Conservation (phyloP, 2,329 filamentous ascomycete species). For the Triangularia setosa region DNA sequence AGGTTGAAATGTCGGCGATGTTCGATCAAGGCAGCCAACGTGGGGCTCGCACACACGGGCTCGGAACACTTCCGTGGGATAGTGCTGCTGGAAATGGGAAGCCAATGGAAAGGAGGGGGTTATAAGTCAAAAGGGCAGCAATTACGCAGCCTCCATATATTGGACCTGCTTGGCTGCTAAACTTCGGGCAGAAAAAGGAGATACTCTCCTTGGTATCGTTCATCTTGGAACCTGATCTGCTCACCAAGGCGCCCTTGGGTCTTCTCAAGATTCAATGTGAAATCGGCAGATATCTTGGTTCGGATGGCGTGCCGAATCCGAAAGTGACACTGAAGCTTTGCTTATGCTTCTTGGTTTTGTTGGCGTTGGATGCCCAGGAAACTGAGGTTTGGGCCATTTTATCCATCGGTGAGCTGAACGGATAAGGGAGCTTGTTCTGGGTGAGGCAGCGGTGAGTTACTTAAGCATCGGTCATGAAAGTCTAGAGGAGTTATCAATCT, state of each 20-base stretch:
- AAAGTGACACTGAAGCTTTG: background rate
- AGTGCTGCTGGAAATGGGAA: background rate
- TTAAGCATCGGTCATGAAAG: no score
- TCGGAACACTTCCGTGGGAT: background rate
- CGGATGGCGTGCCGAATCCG: conserved; percentile 7
- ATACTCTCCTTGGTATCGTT: background rate
- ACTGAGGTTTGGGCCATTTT: background rate
- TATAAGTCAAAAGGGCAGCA: background rate
- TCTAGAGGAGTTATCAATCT: no score
- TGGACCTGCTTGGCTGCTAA: background rate
- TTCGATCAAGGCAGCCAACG: background rate
- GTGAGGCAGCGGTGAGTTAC: no score
- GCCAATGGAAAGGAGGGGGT: background rate
- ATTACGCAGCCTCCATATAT: background rate
- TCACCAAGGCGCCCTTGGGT: background rate
- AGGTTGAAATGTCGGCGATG: background rate
- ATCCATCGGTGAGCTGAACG: background rate
- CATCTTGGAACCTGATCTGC: background rate
- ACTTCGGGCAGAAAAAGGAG: background rate
- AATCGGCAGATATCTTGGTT: conserved; percentile 5
- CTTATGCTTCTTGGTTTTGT: background rate
- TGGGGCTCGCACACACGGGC: background rate
- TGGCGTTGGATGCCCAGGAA: background rate
- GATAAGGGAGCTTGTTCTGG: background rate
- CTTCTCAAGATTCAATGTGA: background rate